Conservation (phyloP, 140 eudicot species). For the Bidens hawaiensis region DNA sequence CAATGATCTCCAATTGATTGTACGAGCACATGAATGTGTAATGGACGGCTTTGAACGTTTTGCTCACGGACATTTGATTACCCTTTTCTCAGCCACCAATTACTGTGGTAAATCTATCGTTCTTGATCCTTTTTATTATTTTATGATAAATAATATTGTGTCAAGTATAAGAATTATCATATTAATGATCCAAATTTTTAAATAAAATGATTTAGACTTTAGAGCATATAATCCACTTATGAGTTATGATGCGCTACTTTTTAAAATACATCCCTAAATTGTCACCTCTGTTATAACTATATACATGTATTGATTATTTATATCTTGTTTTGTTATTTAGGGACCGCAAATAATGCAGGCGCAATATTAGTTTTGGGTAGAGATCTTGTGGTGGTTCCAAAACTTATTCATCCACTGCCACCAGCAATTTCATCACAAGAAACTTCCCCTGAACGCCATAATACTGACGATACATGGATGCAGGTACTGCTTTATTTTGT, state of each 20-base stretch:
- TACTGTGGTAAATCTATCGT: conserved; percentile 69
- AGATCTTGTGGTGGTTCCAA: no score
- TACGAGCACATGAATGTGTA: conserved; percentile 96
- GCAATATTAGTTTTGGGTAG: no score
- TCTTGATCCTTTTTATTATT: conserved; percentile 13
- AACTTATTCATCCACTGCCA: no score
- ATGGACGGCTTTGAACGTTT: conserved; percentile 99
- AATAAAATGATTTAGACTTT: not conserved
- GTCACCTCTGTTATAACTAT: not conserved
- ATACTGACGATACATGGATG: conserved; percentile 91
- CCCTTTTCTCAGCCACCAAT: conserved; percentile 95
- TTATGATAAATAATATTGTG: not conserved
- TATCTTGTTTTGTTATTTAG: conserved; percentile 31
- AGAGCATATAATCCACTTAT: not conserved
- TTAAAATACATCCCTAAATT: not conserved
- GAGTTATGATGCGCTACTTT: not conserved
- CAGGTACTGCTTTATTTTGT: no score
- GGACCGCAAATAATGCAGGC: no score
- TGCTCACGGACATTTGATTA: conserved; percentile 97
- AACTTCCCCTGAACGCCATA: no score
- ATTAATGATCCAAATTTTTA: not conserved
- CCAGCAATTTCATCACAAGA: no score
- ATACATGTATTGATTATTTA: not conserved
- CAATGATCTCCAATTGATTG: conserved; percentile 92
- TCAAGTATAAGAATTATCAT: not conserved